A percentile compares a stretch with the other conserved stretches of the same genome.
These are phyloP conservation scores for Globisporangium canariense DNA, from an alignment of 352 stramenopile species.

Conservation along the genomic window DNA sequence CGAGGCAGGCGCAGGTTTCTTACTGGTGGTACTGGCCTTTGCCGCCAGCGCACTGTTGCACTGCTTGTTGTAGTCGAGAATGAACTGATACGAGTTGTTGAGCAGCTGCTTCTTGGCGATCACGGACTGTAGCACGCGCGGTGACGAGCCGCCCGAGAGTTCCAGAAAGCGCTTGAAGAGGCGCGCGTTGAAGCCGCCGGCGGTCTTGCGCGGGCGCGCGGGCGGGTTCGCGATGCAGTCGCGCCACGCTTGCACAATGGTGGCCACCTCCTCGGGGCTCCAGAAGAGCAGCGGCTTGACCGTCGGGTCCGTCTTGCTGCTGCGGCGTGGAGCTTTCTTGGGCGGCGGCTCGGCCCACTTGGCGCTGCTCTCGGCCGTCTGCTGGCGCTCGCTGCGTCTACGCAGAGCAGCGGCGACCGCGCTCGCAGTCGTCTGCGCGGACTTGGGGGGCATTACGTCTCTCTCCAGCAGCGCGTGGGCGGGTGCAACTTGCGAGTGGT, in stretches of 20 bases:
- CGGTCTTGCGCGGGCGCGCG: not conserved
- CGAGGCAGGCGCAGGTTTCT: not conserved
- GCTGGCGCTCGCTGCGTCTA: constrained; percentile 12
- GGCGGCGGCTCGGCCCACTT: too few species aligned
- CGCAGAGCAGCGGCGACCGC: not conserved
- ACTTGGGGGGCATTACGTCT: not conserved
- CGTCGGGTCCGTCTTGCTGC: constrained; percentile 17
- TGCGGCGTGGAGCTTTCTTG: constrained; percentile 9
- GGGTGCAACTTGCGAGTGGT: too few species aligned
- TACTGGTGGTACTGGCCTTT: not conserved
- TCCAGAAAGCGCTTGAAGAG: constrained; percentile 12
- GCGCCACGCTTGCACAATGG: constrained; percentile 13
- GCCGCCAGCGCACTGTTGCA: not conserved
- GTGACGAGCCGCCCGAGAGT: constrained; percentile 8
- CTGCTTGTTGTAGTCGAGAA: constrained; percentile 6
- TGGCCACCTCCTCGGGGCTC: constrained; percentile 13
- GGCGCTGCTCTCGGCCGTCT: not conserved
- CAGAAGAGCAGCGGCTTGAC: constrained; percentile 18
- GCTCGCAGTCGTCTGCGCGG: not conserved
- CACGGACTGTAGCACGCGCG: constrained; percentile 7
- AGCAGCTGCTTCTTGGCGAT: constrained; percentile 18
- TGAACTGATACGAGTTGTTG: constrained; percentile 18
- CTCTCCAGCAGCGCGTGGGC: too few species aligned
- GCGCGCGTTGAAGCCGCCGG: constrained; percentile 13
- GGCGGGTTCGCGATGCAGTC: constrained; percentile 12